Conservation (phyloP, 768 basidiomycete species). For the Podaxis sp. region DNA sequence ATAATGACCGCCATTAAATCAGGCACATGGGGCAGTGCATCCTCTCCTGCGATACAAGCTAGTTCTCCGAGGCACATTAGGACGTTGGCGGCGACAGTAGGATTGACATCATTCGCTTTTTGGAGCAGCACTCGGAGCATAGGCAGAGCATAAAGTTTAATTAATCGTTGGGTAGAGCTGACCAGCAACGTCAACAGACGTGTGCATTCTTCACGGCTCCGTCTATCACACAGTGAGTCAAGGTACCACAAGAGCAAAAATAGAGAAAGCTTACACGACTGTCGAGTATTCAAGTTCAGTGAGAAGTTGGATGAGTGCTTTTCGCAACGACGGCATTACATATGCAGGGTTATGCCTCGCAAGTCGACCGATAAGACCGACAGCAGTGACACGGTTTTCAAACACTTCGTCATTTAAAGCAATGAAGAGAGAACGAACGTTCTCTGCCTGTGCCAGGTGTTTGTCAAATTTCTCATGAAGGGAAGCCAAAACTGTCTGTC, state of each 20-base stretch:
- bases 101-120: conserved; percentile 82
- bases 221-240: conserved; percentile 37
- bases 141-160: conserved; percentile 92
- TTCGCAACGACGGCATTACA: conserved; percentile 95
- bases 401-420: conserved; percentile 97
- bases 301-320: conserved; percentile 91
- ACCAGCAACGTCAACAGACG: conserved; percentile 85
- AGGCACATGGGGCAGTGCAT: conserved; percentile 75
- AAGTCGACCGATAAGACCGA: conserved; percentile 86
- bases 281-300: conserved; percentile 97
- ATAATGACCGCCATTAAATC: conserved; percentile 91
- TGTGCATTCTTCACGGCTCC: conserved; percentile 89
- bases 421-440: conserved; percentile 95
- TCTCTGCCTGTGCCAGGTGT: conserved; percentile 95
- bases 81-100: conserved; percentile 88
- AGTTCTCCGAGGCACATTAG: conserved; percentile 94
- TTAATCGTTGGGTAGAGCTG: conserved; percentile 86
- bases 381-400: conserved; percentile 88
- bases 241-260: not conserved
- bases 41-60: conserved; percentile 90
- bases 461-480: conserved; percentile 94
- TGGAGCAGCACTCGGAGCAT: conserved; percentile 90
- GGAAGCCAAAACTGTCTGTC: conserved; percentile 79
- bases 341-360: conserved; percentile 96
- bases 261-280: conserved; percentile 42